A percentile compares a stretch with the other conserved stretches of the same genome.
These are phyloP conservation scores for Colletotrichum sp. DNA, from an alignment of 2,329 filamentous ascomycete genomes.

Conservation along the genomic window DNA sequence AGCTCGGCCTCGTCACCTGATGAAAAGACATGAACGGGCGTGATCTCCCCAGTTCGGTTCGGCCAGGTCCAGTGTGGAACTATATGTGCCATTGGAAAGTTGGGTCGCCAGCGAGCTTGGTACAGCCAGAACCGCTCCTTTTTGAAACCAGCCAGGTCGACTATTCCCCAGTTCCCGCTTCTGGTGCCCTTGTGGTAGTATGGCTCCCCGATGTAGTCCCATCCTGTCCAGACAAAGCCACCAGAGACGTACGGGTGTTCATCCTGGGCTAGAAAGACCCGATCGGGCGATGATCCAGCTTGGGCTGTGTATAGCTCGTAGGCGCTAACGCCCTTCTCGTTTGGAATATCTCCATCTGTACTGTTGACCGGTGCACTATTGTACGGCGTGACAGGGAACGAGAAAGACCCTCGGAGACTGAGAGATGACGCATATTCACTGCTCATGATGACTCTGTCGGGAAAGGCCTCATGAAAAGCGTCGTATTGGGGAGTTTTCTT, in stretches of 20 bases:
- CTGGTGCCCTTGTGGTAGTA: constrained; percentile 51
- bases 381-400: constrained; percentile 52
- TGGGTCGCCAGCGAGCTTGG: constrained; percentile 28
- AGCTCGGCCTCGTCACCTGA: background rate
- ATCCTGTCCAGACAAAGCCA: constrained; percentile 58
- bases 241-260: constrained; percentile 53
- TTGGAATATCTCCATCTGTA: background rate
- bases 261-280: constrained; percentile 56
- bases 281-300: constrained; percentile 56
- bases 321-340: constrained; percentile 47
- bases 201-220: constrained; percentile 55
- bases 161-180: constrained; percentile 61
- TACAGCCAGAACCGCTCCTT: constrained; percentile 52
- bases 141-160: constrained; percentile 61
- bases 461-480: background rate
- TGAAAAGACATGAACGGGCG: background rate
- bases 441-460: background rate
- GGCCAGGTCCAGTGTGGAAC: background rate
- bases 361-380: constrained; percentile 41
- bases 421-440: constrained; percentile 48
- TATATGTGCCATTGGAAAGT: background rate
- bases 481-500: background rate
- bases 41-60: background rate
- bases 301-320: constrained; percentile 56
- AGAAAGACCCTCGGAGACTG: constrained; percentile 55